Evolutionary conservation across 1,139 yeast species (phyloP).

Genomic region (Entelexis paramagnoliae): DNA sequence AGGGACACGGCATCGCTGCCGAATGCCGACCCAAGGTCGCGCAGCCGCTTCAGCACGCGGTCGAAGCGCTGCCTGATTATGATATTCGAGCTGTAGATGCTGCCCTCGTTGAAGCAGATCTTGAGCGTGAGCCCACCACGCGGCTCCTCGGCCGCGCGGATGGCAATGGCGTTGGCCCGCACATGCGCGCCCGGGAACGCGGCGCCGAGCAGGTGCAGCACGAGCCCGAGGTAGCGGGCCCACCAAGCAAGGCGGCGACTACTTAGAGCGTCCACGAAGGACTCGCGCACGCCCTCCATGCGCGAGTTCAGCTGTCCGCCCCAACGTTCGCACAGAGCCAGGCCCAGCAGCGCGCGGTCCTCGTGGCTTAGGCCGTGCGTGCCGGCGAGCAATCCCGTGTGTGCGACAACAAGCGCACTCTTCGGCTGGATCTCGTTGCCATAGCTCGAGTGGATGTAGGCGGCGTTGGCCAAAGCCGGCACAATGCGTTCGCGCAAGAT

Average conservation of each 20-base stretch:
- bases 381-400: constrained; percentile 58
- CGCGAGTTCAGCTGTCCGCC: constrained; percentile 56
- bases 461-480: constrained; percentile 57
- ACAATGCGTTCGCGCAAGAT: constrained; percentile 49
- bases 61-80: constrained; percentile 19
- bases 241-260: constrained; percentile 40
- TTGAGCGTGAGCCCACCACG: constrained; percentile 26
- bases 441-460: constrained; percentile 60
- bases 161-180: constrained; percentile 40
- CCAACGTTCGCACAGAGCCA: constrained; percentile 64
- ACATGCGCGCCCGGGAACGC: constrained; percentile 67
- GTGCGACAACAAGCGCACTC: constrained; percentile 55
- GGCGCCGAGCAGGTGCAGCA: constrained; percentile 63
- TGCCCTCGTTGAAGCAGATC: constrained; percentile 17
- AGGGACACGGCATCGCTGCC: constrained; percentile 10
- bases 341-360: constrained; percentile 53
- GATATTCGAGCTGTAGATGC: constrained; percentile 21
- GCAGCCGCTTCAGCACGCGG: constrained; percentile 1
- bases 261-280: constrained; percentile 33
- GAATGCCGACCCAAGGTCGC: neutral
- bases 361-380: constrained; percentile 60
- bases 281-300: constrained; percentile 31
- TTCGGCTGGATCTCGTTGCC: constrained; percentile 64
- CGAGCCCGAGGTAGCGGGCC: constrained; percentile 55
- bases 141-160: constrained; percentile 24